phyloP scores from a whole-genome alignment of 257 asterid genomes.

The Rhazya stricta region DNA sequence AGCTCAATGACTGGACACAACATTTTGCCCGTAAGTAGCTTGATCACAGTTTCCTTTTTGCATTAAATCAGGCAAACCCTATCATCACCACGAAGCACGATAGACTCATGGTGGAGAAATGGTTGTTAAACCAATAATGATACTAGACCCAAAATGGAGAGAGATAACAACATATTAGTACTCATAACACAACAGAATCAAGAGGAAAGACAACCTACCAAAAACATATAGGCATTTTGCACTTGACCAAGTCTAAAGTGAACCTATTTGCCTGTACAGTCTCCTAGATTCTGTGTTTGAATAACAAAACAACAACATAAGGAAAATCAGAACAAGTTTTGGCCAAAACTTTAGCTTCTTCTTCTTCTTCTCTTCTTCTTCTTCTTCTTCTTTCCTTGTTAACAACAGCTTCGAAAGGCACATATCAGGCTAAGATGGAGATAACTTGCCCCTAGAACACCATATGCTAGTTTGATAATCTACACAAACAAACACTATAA shows the following conservation, averaged over 20 bases:
- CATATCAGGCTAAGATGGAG: not conserved
- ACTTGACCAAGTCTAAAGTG: not conserved
- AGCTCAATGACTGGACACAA: too few relatives aligned
- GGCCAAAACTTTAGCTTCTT: not conserved
- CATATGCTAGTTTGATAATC: constrained; percentile 3
- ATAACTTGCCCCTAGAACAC: constrained; percentile 9
- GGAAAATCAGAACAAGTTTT: not conserved
- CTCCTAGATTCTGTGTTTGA: constrained; percentile 3
- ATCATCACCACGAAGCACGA: too few relatives aligned
- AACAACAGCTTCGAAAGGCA: not conserved
- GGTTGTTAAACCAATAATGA: too few relatives aligned
- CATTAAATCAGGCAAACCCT: too few relatives aligned
- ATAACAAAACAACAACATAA: constrained; percentile 11
- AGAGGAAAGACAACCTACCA: not conserved
- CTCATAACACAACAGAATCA: not conserved
- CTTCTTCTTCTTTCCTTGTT: not conserved
- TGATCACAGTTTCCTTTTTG: too few relatives aligned
- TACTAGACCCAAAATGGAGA: too few relatives aligned
- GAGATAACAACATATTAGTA: too few relatives aligned
- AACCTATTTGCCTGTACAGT: not conserved
- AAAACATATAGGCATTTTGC: not conserved
- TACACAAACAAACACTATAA: constrained; percentile 10
- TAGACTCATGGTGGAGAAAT: too few relatives aligned
- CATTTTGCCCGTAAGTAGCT: too few relatives aligned
- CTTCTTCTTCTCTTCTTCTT: not conserved